Conservation (phyloP, 805 yeast genomes). For the Candida loeiensis region DNA sequence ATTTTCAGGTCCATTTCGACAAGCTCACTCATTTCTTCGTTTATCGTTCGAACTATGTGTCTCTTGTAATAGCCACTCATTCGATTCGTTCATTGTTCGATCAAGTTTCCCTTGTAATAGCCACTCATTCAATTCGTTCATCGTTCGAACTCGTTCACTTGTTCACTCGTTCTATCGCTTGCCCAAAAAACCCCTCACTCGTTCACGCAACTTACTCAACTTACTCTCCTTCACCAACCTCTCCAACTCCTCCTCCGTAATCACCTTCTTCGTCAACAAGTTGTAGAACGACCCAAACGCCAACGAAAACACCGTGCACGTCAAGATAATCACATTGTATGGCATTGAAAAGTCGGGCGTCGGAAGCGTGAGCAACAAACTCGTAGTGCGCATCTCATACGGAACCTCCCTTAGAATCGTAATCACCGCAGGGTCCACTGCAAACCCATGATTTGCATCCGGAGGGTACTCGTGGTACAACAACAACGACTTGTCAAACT, state of each 20-base stretch:
- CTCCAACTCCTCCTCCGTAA: conserved; percentile 71
- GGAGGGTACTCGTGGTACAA: conserved; percentile 95
- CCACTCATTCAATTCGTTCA: too few relatives aligned
- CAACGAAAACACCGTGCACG: conserved; percentile 90
- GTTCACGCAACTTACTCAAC: conserved; percentile 5
- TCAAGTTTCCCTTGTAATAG: too few relatives aligned
- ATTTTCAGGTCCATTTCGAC: too few relatives aligned
- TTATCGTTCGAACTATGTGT: too few relatives aligned
- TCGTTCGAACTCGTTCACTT: too few relatives aligned
- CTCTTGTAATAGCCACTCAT: too few relatives aligned
- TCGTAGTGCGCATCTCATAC: conserved; percentile 72
- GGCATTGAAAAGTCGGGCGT: conserved; percentile 99
- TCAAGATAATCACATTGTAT: conserved; percentile 89
- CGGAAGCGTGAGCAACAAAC: conserved; percentile 82
- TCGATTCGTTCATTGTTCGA: too few relatives aligned
- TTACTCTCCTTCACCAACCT: conserved; percentile 14
- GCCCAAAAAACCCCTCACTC: too few relatives aligned
- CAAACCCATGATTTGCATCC: conserved; percentile 97
- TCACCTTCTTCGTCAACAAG: conserved; percentile 65
- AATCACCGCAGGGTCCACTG: conserved; percentile 85
- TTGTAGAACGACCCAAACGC: conserved; percentile 87
- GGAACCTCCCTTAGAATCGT: conserved; percentile 42
- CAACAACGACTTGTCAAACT: conserved; percentile 83
- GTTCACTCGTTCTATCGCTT: too few relatives aligned
- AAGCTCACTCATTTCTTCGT: too few relatives aligned